Percentiles rank a stretch among this genome's conserved stretches.
phyloP scores from a whole-genome alignment of 768 basidiomycete genomes.

The Lactarius indigo region DNA sequence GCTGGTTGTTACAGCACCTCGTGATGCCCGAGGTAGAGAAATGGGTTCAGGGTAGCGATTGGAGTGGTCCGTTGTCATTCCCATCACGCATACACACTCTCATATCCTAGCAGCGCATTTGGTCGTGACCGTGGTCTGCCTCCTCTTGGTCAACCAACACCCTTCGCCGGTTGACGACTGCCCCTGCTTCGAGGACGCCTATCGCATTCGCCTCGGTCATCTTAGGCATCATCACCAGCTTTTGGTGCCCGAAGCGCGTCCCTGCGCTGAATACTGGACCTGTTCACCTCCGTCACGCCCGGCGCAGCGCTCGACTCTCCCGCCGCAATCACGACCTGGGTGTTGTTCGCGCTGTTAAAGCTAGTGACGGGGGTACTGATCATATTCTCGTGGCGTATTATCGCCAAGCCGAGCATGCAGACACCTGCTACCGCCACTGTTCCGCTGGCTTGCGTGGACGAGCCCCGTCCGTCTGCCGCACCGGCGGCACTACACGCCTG shows the following conservation, averaged over 20 bases:
- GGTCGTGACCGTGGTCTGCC: constrained; percentile 55
- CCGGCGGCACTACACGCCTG: constrained; percentile 85
- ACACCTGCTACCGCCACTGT: constrained; percentile 76
- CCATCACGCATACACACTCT: constrained; percentile 13
- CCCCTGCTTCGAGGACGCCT: constrained; percentile 96
- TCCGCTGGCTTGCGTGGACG: constrained; percentile 62
- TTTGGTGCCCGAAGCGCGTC: constrained; percentile 56
- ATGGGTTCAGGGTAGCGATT: constrained; percentile 39
- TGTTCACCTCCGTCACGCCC: constrained; percentile 46
- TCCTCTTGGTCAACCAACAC: constrained; percentile 78
- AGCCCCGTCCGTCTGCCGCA: constrained; percentile 66
- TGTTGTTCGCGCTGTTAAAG: constrained; percentile 38
- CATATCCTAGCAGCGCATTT: constrained; percentile 44
- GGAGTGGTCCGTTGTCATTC: constrained; percentile 32
- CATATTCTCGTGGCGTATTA: constrained; percentile 88
- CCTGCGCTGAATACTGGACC: constrained; percentile 35
- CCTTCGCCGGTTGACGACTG: constrained; percentile 96
- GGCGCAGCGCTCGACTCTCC: constrained; percentile 47
- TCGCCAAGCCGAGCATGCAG: constrained; percentile 76
- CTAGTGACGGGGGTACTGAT: constrained; percentile 60
- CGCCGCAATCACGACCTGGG: constrained; percentile 37
- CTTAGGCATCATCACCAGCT: constrained; percentile 63
- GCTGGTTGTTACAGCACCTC: constrained; percentile 51
- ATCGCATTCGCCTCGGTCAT: constrained; percentile 89
- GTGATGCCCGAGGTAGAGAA: constrained; percentile 39